Conservation (phyloP, 148 eudicot species). For the Spergularia marina region DNA sequence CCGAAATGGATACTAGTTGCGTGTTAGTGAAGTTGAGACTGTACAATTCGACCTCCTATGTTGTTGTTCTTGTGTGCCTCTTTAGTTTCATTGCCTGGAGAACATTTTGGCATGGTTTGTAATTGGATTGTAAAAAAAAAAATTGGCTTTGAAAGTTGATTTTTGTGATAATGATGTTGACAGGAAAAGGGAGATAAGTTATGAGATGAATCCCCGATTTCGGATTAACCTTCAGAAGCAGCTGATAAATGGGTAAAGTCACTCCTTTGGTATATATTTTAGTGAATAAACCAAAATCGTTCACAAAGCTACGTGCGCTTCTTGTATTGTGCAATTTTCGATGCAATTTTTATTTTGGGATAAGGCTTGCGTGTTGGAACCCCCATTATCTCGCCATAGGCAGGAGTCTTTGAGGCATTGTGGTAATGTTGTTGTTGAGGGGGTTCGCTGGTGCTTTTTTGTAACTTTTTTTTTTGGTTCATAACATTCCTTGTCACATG, state of each 20-base stretch:
- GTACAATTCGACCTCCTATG: too few relatives aligned
- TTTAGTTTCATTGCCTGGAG: background rate
- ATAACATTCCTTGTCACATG: background rate
- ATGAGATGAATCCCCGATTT: conserved; percentile 61
- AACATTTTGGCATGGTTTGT: conserved; percentile 8
- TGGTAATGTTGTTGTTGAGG: background rate
- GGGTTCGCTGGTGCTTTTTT: background rate
- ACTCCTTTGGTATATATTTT: background rate
- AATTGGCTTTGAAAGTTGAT: background rate
- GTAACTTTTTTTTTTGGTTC: background rate
- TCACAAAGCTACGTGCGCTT: too few relatives aligned
- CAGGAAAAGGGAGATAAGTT: conserved; percentile 84
- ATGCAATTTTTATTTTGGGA: too few relatives aligned
- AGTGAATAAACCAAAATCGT: background rate
- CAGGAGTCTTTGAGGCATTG: too few relatives aligned
- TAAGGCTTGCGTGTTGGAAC: too few relatives aligned
- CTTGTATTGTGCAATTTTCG: too few relatives aligned
- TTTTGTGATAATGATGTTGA: conserved; percentile 22
- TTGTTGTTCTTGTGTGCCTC: background rate
- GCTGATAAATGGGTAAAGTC: conserved; percentile 67
- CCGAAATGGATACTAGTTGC: too few relatives aligned
- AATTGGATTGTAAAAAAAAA: background rate
- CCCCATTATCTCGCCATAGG: too few relatives aligned
- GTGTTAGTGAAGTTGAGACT: too few relatives aligned
- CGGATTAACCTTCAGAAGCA: conserved; percentile 83